Evolutionary conservation across 192 early-diverging fungal species (phyloP), one percentile per base, ranked within the genome.

Genomic region (Bifiguratus adelaidae): DNA sequence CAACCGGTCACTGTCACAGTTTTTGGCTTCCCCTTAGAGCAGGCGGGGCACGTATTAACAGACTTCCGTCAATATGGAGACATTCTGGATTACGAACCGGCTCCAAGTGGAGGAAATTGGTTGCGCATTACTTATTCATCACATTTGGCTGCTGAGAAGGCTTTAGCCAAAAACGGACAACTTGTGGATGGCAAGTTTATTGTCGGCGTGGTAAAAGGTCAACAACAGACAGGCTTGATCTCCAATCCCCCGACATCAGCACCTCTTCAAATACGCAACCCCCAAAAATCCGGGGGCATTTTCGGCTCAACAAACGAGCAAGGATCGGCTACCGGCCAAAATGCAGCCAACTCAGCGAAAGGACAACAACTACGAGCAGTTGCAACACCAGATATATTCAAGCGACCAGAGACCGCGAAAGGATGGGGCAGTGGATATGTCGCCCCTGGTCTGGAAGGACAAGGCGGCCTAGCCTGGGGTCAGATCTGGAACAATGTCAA

Each of bases 11-110:
- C 37, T 13, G 41, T 62, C 19, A 58, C 40, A 19, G 47, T 62
- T 23, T 62, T 52, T 43, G 53, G 53, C 2, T 62, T 62, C 13
- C 53, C 56, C 11, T 41, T 50, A 16, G 23, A 26, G 7, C 30
- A 41, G 30, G 43, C 53, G 13, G 30, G 19, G 3, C 46, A 50
- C 20, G 47, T 52, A 11, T 43, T 62, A 12, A 26, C 45, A 2
- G 50, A 62, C 33, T 62, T 62, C 34, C 43, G 44, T 12, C 29
- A 41, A 38, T 62, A 50, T 40, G 53, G 58, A 18, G 24, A 48
- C 11, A 53, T 61, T 5, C 15, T 29, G 3, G 50, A 40, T 34
- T 58, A 55, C 29, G 36, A 34, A 9, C 13, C 52, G 19, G 37
- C 52, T 12, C n/a, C 34, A 6, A 3, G 8, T 1, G 49, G 37